These are phyloP conservation scores for Myxozyma mucilagina DNA, from an alignment of 805 yeast species.

Conservation along the genomic window DNA sequence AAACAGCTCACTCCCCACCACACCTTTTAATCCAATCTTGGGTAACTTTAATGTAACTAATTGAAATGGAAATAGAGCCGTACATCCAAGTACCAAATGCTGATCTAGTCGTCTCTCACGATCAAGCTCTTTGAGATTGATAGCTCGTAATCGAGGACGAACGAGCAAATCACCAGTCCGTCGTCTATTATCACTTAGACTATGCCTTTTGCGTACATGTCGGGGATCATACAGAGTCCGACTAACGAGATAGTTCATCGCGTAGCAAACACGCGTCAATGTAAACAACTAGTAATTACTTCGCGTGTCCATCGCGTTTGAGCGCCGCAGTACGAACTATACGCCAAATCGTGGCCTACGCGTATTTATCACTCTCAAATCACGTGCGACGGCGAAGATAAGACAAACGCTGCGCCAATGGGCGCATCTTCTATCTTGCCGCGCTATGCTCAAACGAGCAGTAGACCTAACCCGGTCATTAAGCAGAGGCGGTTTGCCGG, in stretches of 20 bases:
- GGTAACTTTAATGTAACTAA: conserved; percentile 12
- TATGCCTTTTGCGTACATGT: not conserved
- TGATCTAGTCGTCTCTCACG: conserved; percentile 4
- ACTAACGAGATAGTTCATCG: conserved; percentile 10
- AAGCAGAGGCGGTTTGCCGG: not conserved
- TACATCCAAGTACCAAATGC: conserved; percentile 24
- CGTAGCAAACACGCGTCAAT: not conserved
- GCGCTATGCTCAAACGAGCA: not conserved
- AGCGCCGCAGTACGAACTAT: not conserved
- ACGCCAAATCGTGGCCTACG: not conserved
- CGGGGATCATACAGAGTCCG: conserved; percentile 10
- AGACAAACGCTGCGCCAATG: conserved; percentile 1
- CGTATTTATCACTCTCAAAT: not conserved
- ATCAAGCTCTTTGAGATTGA: conserved; percentile 11
- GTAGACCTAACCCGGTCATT: not conserved
- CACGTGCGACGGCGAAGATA: not conserved
- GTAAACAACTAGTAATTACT: not conserved
- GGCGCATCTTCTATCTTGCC: conserved; percentile 9
- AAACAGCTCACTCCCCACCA: not conserved
- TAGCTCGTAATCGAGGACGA: not conserved
- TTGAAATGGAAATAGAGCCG: conserved; percentile 9
- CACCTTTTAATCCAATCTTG: not conserved
- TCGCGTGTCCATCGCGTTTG: not conserved
- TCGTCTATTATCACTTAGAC: not conserved
- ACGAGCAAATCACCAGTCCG: not conserved